Evolutionary conservation across 2,329 filamentous ascomycete genomes (phyloP).

Genomic region (Aureobasidium sp.): DNA sequence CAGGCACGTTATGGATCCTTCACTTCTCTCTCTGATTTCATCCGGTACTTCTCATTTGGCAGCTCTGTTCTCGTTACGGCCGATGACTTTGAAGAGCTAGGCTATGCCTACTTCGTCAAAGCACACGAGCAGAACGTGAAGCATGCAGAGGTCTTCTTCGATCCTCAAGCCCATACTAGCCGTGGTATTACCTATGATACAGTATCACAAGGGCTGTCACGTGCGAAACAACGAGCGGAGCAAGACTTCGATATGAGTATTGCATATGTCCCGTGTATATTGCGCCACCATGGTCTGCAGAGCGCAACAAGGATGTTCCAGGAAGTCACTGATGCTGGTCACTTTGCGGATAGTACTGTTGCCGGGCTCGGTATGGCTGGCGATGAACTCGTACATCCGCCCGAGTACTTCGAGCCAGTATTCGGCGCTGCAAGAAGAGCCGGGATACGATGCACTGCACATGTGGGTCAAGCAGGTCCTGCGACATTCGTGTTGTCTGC

Average conservation of each 20-base stretch:
- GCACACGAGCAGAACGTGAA: neutral
- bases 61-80: neutral
- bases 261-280: conserved; percentile 12
- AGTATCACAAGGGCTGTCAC: conserved; percentile 10
- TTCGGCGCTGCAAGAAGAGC: neutral
- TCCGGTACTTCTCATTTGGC: neutral
- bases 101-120: conserved; percentile 1
- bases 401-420: conserved; percentile 2
- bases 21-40: neutral
- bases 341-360: neutral
- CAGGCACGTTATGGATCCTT: conserved; percentile 6
- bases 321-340: neutral
- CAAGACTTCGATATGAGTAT: conserved; percentile 8
- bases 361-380: conserved; percentile 3
- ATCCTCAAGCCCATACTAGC: conserved; percentile 13
- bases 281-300: conserved; percentile 5
- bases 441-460: neutral
- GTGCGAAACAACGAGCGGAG: conserved; percentile 11
- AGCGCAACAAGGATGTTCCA: neutral
- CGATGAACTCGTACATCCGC: conserved; percentile 7
- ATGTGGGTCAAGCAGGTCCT: conserved; percentile 4
- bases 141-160: conserved; percentile 15
- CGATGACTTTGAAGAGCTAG: conserved; percentile 3
- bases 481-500: neutral
- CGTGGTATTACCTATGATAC: conserved; percentile 10